Evolutionary conservation across 257 asterid genomes (phyloP).

Genomic region (Orobanche coerulescens): DNA sequence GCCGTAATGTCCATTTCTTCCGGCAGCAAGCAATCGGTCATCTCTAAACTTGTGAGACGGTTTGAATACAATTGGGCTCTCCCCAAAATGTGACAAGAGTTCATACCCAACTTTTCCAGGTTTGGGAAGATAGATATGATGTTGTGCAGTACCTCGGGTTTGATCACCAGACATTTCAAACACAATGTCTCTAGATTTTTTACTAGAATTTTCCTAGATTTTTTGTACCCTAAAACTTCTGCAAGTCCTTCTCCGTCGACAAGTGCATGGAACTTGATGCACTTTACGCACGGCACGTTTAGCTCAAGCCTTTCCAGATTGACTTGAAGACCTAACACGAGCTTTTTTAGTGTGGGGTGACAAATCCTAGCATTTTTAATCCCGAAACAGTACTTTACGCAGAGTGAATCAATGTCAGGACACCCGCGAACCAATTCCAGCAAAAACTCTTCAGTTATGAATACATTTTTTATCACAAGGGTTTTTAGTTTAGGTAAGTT

Average conservation of each 20-base stretch:
- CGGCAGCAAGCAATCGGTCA: background rate
- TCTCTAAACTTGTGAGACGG: background rate
- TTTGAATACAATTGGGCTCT: background rate
- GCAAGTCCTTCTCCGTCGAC: background rate
- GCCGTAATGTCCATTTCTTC: background rate
- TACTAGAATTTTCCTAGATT: background rate
- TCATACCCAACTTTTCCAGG: background rate
- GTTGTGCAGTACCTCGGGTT: background rate
- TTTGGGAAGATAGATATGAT: background rate
- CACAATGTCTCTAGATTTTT: background rate
- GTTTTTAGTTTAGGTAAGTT: background rate
- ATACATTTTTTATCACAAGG: background rate
- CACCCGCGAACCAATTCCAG: background rate
- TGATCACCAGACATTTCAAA: background rate
- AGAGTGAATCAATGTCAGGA: background rate
- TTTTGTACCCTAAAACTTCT: background rate
- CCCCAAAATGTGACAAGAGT: background rate
- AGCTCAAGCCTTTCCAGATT: background rate
- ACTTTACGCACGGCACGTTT: background rate
- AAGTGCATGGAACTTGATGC: background rate
- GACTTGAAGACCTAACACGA: background rate
- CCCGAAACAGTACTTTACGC: background rate
- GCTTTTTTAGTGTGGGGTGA: background rate
- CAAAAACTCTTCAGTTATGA: background rate
- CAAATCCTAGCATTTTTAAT: background rate